These are phyloP conservation scores for Linnemannia zychae DNA, from an alignment of 192 early-diverging fungal genomes.

Conservation along the genomic window DNA sequence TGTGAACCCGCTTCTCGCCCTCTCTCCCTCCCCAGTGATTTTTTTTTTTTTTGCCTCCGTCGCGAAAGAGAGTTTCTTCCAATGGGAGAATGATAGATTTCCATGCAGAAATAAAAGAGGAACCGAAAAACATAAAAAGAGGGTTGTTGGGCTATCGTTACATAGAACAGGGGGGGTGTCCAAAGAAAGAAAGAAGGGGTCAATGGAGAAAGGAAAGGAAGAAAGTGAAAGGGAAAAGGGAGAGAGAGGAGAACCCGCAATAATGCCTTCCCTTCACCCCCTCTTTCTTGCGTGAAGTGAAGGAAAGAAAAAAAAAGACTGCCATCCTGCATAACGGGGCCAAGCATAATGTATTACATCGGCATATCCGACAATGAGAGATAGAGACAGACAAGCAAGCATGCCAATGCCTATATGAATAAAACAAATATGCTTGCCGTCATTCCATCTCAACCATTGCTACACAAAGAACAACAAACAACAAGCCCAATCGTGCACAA, in stretches of 20 bases:
- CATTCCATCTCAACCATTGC: neutral
- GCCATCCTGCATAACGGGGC: neutral
- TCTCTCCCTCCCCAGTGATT: neutral
- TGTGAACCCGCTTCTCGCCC: neutral
- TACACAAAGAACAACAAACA: neutral
- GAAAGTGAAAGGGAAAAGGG: neutral
- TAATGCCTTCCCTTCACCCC: neutral
- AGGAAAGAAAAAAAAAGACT: neutral
- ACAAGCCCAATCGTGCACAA: neutral
- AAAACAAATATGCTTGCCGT: neutral
- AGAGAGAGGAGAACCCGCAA: neutral
- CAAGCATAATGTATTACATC: neutral
- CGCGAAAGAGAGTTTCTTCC: neutral
- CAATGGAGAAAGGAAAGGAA: neutral
- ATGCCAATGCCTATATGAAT: neutral
- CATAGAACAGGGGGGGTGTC: neutral
- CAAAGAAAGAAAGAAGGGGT: neutral
- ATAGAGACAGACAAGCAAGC: neutral
- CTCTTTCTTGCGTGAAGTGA: neutral
- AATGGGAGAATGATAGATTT: neutral
- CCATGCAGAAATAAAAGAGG: slow-evolving; percentile 10
- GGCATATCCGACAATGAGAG: too few species aligned
- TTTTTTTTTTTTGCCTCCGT: neutral
- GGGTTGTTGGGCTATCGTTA: neutral
- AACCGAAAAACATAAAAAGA: too few species aligned